Base-by-base conservation (phyloP, 2,329 filamentous ascomycete species). In the Hypoxylon sp. region DNA sequence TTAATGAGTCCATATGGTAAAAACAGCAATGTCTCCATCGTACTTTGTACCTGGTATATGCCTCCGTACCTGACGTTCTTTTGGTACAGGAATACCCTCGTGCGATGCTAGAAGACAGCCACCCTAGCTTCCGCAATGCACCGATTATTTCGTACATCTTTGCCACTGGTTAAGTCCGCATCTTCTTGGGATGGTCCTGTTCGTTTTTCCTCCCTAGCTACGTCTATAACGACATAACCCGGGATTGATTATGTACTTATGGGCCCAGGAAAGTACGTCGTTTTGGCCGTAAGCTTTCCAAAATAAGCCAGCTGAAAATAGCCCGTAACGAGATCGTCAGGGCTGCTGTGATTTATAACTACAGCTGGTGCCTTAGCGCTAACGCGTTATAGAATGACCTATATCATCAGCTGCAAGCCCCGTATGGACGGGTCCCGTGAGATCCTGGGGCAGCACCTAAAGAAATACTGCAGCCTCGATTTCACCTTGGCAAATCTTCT, bases 261-360 rank as follows among this genome's bases (percentile, higher is more conserved):
- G n/a, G n/a, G n/a, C n/a, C n/a, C n/a, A n/a, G n/a, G n/a, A n/a
- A n/a, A 43, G 6, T 20, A 43, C 11, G 37, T n/a, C 39, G 8
- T 43, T 3, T 5, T 2, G 39, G 19, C 39, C 39, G 17, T 43
- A 20, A 8, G 19, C 3, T 19, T 6, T 6, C n/a, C 8, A 43
- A 43, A 20, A 13, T 43, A 43, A 6, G 39, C 17, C 15, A 19
- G 39, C 39, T 43, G 39, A 8, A 20, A 20, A 43, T 20, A 43
- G 17, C 20, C 8, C 19, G n/a, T 13, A 20, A 11, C n/a, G n/a
- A 43, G 39, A 43, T 19, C n/a, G 17, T 6, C 10, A 20, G n/a
- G 19, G 20, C n/a, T 43, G 19, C 39, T 20, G 10, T 43, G 20
- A 43, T 43, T 43, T 43, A 43, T 43, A 43, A 20, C 39, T n/a